A percentile compares a stretch with the other conserved stretches of the same genome.
These are phyloP conservation scores for Blastomyces emzantsi DNA, from an alignment of 2,329 filamentous ascomycete species.

Conservation along the genomic window DNA sequence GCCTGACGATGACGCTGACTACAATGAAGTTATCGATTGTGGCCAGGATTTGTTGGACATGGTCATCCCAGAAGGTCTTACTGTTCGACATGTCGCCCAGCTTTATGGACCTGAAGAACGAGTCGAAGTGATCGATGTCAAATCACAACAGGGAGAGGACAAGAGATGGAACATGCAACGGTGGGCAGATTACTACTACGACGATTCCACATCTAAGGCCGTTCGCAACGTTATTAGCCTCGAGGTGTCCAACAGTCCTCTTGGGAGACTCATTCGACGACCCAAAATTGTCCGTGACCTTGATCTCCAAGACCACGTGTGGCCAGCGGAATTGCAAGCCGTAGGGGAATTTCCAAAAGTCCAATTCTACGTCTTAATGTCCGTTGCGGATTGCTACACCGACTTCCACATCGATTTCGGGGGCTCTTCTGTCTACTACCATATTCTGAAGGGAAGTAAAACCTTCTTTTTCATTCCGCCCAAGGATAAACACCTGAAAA, in stretches of 20 bases:
- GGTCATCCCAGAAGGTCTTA: slow-evolving; percentile 57
- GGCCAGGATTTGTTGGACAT: slow-evolving; percentile 59
- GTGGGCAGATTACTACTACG: slow-evolving; percentile 61
- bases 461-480: slow-evolving; percentile 65
- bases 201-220: slow-evolving; percentile 49
- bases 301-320: slow-evolving; percentile 44
- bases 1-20: slow-evolving; percentile 21
- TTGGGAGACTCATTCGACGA: slow-evolving; percentile 53
- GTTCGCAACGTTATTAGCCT: slow-evolving; percentile 62
- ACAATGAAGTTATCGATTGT: slow-evolving; percentile 45
- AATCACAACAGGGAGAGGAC: slow-evolving; percentile 57
- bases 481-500: slow-evolving; percentile 58
- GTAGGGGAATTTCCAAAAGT: slow-evolving; percentile 53
- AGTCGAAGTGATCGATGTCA: slow-evolving; percentile 60
- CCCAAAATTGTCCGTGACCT: slow-evolving; percentile 58
- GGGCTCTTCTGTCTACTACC: slow-evolving; percentile 61
- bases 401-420: slow-evolving; percentile 66
- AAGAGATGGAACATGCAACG: slow-evolving; percentile 56
- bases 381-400: slow-evolving; percentile 60
- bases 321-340: slow-evolving; percentile 43
- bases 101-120: slow-evolving; percentile 54
- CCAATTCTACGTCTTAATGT: slow-evolving; percentile 62
- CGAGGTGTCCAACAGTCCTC: slow-evolving; percentile 55
- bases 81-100: slow-evolving; percentile 54
- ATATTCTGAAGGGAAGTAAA: slow-evolving; percentile 59